Conservation (phyloP, 306 rosid genomes). For the Sesbania bispinosa region DNA sequence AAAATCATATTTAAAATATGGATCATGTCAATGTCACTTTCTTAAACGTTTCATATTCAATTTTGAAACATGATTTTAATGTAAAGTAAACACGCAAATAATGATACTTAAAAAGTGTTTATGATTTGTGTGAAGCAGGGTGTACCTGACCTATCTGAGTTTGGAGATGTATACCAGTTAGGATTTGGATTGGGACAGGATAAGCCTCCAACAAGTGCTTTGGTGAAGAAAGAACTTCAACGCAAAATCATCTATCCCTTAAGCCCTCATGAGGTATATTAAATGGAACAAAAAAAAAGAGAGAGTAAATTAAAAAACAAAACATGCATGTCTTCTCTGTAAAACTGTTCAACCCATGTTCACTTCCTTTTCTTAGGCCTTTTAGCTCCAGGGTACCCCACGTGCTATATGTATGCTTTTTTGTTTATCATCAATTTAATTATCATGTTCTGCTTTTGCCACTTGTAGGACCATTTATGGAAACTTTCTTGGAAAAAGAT, state of each 20-base stretch:
- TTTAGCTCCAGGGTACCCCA: conserved; percentile 19
- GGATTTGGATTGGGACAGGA: conserved; percentile 69
- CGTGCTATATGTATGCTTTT: not conserved
- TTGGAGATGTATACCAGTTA: conserved; percentile 62
- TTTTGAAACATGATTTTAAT: too few species aligned
- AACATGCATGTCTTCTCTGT: not conserved
- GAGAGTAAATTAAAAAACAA: not conserved
- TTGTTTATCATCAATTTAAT: not conserved
- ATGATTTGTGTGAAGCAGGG: conserved; percentile 47
- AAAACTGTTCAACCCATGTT: conserved; percentile 15
- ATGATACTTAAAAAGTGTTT: not conserved
- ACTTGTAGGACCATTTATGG: conserved; percentile 18
- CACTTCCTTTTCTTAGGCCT: not conserved
- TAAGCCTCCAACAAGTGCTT: conserved; percentile 72
- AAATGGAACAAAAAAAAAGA: not conserved
- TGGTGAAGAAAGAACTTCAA: conserved; percentile 71
- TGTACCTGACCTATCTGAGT: conserved; percentile 70
- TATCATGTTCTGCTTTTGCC: conserved; percentile 6
- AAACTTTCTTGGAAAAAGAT: not conserved
- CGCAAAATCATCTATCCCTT: conserved; percentile 54
- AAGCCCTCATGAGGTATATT: conserved; percentile 71
- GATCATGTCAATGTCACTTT: too few species aligned
- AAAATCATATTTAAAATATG: too few species aligned
- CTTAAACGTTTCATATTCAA: too few species aligned
- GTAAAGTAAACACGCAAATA: too few species aligned